Evolutionary conservation across 176 grass and related monocot genomes (phyloP).

Genomic region (Lolium perenne): DNA sequence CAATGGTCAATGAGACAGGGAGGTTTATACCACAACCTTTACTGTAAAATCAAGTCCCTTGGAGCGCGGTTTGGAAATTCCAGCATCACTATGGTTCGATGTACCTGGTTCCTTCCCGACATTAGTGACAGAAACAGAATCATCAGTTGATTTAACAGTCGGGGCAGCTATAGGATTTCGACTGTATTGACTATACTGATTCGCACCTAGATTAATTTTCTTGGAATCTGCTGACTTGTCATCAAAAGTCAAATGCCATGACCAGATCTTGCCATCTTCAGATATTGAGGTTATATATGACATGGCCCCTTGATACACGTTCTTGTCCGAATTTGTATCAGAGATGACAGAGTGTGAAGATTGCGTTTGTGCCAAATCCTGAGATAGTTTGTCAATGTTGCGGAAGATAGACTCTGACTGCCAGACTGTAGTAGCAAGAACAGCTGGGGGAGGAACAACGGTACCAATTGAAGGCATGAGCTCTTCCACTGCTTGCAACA

Average conservation of each 20-base stretch:
- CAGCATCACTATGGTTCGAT: slow-evolving; percentile 53
- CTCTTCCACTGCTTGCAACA: slow-evolving; percentile 83
- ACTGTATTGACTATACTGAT: slow-evolving; percentile 48
- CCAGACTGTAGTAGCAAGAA: slow-evolving; percentile 83
- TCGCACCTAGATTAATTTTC: slow-evolving; percentile 56
- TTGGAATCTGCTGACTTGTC: slow-evolving; percentile 49
- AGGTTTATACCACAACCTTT: slow-evolving; percentile 59
- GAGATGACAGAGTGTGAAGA: slow-evolving; percentile 38
- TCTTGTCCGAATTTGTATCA: slow-evolving; percentile 39
- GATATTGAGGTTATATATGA: slow-evolving; percentile 79
- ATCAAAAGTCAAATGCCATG: slow-evolving; percentile 91
- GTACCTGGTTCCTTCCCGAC: slow-evolving; percentile 70
- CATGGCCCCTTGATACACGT: slow-evolving; percentile 37
- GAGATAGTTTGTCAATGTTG: slow-evolving; percentile 53
- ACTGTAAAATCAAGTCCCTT: slow-evolving; percentile 61
- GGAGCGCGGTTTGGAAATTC: slow-evolving; percentile 35
- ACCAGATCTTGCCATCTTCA: slow-evolving; percentile 97
- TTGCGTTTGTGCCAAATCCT: slow-evolving; percentile 48
- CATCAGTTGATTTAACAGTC: slow-evolving; percentile 56
- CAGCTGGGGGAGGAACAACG: slow-evolving; percentile 66
- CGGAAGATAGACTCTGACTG: slow-evolving; percentile 80
- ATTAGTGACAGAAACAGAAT: slow-evolving; percentile 59
- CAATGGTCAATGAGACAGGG: slow-evolving; percentile 4
- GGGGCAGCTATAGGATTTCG: slow-evolving; percentile 41
- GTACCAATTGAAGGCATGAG: slow-evolving; percentile 96